A percentile compares a stretch with the other conserved stretches of the same genome.
phyloP scores from a whole-genome alignment of 2,329 filamentous ascomycete species.

The Microdochium nivale region DNA sequence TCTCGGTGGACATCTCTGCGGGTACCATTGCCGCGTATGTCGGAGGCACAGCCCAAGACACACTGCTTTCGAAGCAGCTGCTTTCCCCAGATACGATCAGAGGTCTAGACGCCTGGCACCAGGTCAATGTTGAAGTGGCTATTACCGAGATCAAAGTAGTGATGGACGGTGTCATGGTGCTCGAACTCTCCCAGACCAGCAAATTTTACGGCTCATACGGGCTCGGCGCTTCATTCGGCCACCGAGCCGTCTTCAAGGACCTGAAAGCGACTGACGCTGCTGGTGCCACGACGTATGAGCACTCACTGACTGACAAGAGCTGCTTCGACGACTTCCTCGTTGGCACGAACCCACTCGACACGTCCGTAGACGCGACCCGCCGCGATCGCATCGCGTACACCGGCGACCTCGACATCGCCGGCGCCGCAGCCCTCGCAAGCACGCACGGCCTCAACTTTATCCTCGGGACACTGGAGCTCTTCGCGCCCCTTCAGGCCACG shows the following conservation, averaged over 20 bases:
- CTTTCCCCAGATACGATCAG: conserved; percentile 3
- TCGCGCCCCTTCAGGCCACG: conserved; percentile 18
- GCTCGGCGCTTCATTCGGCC: conserved; percentile 19
- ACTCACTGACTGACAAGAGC: conserved; percentile 14
- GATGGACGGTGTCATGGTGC: conserved; percentile 9
- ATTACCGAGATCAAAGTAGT: conserved; percentile 10
- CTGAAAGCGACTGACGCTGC: conserved; percentile 4
- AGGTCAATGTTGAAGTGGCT: conserved; percentile 6
- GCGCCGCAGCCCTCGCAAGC: conserved; percentile 14
- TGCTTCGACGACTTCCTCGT: conserved; percentile 23
- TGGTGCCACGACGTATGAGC: conserved; percentile 12
- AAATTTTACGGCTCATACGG: conserved; percentile 21
- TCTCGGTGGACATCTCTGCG: conserved; percentile 13
- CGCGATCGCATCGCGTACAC: conserved; percentile 23
- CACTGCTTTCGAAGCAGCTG: neutral
- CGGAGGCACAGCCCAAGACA: conserved; percentile 5
- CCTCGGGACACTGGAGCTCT: conserved; percentile 16
- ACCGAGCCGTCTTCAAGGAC: conserved; percentile 16
- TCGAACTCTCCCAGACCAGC: conserved; percentile 17
- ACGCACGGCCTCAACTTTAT: conserved; percentile 17
- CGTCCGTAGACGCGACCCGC: conserved; percentile 24
- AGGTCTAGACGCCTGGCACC: conserved; percentile 3
- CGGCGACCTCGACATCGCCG: conserved; percentile 21
- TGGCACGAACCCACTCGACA: conserved; percentile 21
- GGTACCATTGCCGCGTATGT: conserved; percentile 7